These are phyloP conservation scores for Fraxinus sp. DNA, from an alignment of 305 asterid genomes.

Conservation along the genomic window DNA sequence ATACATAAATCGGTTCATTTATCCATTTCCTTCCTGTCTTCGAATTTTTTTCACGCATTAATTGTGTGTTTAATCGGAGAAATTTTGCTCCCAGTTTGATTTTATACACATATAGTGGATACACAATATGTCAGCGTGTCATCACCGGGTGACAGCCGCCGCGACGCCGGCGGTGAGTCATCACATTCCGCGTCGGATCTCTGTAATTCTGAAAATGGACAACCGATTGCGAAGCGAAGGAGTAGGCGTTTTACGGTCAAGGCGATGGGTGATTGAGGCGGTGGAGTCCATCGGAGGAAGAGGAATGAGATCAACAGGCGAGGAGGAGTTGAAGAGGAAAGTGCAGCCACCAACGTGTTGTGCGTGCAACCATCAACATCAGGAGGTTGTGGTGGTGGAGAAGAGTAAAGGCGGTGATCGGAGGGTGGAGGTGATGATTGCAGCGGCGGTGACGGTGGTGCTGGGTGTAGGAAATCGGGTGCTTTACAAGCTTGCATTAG, in stretches of 20 bases:
- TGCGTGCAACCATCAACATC: constrained; percentile 39
- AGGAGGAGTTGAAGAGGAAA: constrained; percentile 20
- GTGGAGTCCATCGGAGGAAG: constrained; percentile 25
- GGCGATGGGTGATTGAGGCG: constrained; percentile 43
- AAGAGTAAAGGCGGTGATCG: constrained; percentile 36
- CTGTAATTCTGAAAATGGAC: constrained; percentile 25
- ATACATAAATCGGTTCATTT: background rate
- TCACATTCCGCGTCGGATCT: constrained; percentile 29
- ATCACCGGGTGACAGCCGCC: constrained; percentile 32
- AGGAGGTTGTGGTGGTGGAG: constrained; percentile 40
- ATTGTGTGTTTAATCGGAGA: background rate
- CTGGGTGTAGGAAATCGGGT: constrained; percentile 94
- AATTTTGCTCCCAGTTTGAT: background rate
- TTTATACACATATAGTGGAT: background rate
- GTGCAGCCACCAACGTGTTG: constrained; percentile 35
- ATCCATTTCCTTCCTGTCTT: background rate
- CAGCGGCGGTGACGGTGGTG: constrained; percentile 76
- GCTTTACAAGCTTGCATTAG: constrained; percentile 87
- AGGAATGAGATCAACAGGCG: background rate
- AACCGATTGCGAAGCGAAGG: constrained; percentile 28
- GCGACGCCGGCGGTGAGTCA: constrained; percentile 25
- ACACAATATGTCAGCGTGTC: constrained; percentile 42
- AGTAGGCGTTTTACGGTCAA: constrained; percentile 33
- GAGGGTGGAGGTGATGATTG: constrained; percentile 64
- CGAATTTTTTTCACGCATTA: constrained; percentile 1